Percentiles rank a stretch among this genome's conserved stretches.
Conservation (phyloP, 73 alveolate genomes). For the Paramecium biaurelia region DNA sequence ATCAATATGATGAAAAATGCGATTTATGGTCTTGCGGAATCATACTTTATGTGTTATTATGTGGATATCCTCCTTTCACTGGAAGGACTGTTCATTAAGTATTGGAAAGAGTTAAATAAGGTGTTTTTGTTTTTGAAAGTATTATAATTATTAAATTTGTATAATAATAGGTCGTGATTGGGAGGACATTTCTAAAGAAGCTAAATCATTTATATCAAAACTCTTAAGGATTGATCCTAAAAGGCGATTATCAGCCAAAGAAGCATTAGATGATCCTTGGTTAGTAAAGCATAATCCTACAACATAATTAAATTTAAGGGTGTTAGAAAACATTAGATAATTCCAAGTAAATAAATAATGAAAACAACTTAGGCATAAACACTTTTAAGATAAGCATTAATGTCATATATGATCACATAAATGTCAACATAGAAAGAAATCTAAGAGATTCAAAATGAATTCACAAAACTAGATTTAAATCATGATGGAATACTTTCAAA, state of each 20-base stretch:
- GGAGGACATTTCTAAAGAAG: conserved; percentile 67
- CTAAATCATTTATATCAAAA: conserved; percentile 61
- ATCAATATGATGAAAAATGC: conserved; percentile 70
- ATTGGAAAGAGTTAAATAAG: conserved; percentile 62
- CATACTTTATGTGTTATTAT: conserved; percentile 64
- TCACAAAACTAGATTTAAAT: conserved; percentile 64
- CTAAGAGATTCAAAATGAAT: conserved; percentile 54
- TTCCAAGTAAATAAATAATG: neutral
- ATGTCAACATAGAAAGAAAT: conserved; percentile 66
- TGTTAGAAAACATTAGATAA: conserved; percentile 36
- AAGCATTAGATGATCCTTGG: conserved; percentile 69
- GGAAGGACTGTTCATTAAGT: conserved; percentile 67
- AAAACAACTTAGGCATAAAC: neutral
- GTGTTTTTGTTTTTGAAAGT: conserved; percentile 49
- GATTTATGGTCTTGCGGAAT: conserved; percentile 79
- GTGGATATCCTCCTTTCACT: conserved; percentile 71
- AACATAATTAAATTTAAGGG: conserved; percentile 26
- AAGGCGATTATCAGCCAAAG: conserved; percentile 59
- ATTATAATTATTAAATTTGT: neutral
- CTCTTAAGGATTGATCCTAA: conserved; percentile 64
- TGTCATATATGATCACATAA: conserved; percentile 71
- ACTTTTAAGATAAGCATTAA: conserved; percentile 62
- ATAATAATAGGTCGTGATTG: conserved; percentile 55
- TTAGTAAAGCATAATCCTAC: conserved; percentile 16
- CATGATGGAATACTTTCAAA: conserved; percentile 72